Percentiles rank a stretch among this genome's conserved stretches.
These are phyloP conservation scores for Sordariomycetes sp. DNA, from an alignment of 2,329 filamentous ascomycete genomes.

Conservation along the genomic window DNA sequence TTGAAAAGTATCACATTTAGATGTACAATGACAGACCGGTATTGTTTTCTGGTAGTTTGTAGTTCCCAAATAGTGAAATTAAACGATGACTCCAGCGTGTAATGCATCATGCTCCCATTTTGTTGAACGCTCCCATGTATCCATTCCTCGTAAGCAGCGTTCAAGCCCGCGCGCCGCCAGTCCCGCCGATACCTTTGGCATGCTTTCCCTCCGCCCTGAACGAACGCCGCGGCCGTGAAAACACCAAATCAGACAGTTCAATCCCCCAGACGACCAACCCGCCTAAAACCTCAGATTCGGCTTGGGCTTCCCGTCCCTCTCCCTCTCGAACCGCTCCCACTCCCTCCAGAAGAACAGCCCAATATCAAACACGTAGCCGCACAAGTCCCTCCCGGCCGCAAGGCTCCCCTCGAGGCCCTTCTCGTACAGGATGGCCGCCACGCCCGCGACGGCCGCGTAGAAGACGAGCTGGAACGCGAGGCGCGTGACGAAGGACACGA, in stretches of 20 bases:
- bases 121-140: background rate
- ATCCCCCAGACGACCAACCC: background rate
- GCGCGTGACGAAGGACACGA: constrained; percentile 69
- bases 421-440: constrained; percentile 49
- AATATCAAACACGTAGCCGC: constrained; percentile 35
- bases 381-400: constrained; percentile 8
- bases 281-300: background rate
- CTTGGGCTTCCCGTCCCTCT: background rate
- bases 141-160: background rate
- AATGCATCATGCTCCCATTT: background rate
- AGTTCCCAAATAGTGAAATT: background rate
- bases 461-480: constrained; percentile 52
- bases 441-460: constrained; percentile 47
- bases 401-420: constrained; percentile 48
- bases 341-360: constrained; percentile 46
- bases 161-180: background rate
- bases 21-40: background rate
- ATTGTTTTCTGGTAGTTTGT: background rate
- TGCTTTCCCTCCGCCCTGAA: background rate
- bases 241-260: background rate
- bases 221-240: background rate
- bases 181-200: background rate
- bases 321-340: constrained; percentile 43
- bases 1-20: background rate
- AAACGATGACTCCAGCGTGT: background rate